phyloP scores from a whole-genome alignment of 176 grass and related monocot genomes.

The Echinochloa phyllopogon region DNA sequence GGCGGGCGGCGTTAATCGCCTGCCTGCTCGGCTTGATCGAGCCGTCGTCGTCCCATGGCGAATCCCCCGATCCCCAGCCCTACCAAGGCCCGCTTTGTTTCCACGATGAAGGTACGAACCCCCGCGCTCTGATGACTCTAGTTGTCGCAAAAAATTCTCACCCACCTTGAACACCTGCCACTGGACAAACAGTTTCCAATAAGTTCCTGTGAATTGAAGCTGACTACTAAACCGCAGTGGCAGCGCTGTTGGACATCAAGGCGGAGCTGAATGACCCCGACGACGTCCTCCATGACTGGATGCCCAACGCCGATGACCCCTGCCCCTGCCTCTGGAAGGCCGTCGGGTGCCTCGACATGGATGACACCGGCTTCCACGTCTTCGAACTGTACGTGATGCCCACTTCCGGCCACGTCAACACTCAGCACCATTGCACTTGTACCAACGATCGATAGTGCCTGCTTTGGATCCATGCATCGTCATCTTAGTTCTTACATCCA shows the following conservation, averaged over 20 bases:
- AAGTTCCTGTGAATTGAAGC: not conserved
- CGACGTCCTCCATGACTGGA: not conserved
- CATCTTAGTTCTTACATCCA: not conserved
- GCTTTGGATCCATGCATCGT: not conserved
- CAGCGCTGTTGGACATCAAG: not conserved
- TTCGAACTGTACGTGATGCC: not conserved
- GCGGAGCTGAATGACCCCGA: not conserved
- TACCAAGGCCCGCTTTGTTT: too few species aligned
- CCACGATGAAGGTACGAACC: not conserved
- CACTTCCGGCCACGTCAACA: too few species aligned
- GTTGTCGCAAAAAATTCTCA: too few species aligned
- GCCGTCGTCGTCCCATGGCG: not conserved
- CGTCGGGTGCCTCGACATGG: not conserved
- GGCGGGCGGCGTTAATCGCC: not conserved
- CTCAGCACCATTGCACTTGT: too few species aligned
- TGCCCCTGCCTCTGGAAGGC: not conserved
- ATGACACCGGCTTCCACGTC: not conserved
- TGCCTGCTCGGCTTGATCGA: not conserved
- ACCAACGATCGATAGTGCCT: not conserved
- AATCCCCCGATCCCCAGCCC: too few species aligned
- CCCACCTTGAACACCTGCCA: too few species aligned
- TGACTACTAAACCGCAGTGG: not conserved
- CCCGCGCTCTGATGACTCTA: too few species aligned
- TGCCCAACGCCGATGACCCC: not conserved
- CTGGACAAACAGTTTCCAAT: too few species aligned